These are phyloP conservation scores for Suhomyces faveliae DNA, from an alignment of 805 yeast genomes.

Conservation along the genomic window DNA sequence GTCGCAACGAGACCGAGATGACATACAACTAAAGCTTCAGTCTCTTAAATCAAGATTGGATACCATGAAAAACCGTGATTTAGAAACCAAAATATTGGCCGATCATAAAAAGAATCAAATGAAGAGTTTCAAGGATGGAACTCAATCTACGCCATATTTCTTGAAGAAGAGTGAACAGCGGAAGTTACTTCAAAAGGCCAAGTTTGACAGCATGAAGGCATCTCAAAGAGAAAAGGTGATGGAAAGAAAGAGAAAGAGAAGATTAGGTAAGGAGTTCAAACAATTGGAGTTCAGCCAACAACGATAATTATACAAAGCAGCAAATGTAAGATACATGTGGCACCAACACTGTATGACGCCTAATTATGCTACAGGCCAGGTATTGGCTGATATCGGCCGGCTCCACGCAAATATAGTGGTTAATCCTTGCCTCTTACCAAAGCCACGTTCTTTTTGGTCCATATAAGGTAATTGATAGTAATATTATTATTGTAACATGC, in stretches of 20 bases:
- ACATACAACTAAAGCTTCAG: slow-evolving; percentile 55
- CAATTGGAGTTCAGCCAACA: slow-evolving; percentile 38
- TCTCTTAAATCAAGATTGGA: slow-evolving; percentile 68
- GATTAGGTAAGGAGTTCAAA: slow-evolving; percentile 76
- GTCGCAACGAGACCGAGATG: slow-evolving; percentile 46
- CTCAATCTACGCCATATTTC: slow-evolving; percentile 52
- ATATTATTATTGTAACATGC: too few relatives aligned
- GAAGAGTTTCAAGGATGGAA: slow-evolving; percentile 47
- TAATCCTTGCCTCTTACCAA: too few relatives aligned
- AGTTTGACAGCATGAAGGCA: slow-evolving; percentile 70
- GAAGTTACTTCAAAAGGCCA: slow-evolving; percentile 72
- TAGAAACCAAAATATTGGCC: slow-evolving; percentile 63
- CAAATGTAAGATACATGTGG: not conserved
- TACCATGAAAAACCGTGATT: slow-evolving; percentile 67
- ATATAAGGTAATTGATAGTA: too few relatives aligned
- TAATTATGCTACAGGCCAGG: too few relatives aligned
- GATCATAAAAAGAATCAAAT: slow-evolving; percentile 55
- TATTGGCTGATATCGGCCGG: too few relatives aligned
- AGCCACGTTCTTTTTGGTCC: too few relatives aligned
- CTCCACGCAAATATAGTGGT: too few relatives aligned
- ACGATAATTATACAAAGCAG: not conserved
- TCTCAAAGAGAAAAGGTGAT: slow-evolving; percentile 75
- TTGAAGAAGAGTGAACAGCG: slow-evolving; percentile 70
- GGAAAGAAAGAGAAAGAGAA: slow-evolving; percentile 85
- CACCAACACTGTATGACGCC: too few relatives aligned